Conservation (phyloP, 257 asterid species). For the Avicennia marina region DNA sequence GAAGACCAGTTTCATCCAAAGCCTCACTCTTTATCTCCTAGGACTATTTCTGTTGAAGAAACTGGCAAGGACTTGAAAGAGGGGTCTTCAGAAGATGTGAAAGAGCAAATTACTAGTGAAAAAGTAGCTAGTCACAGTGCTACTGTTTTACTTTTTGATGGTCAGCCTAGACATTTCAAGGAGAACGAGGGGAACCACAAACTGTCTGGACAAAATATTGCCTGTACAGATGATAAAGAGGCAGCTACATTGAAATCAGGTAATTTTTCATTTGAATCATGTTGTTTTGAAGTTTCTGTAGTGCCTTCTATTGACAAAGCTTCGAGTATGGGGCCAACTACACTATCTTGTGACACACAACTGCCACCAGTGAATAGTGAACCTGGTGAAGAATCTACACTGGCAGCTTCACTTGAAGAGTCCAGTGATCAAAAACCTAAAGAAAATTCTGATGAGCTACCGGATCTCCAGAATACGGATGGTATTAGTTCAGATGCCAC, state of each 20-base stretch:
- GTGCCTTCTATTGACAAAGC: slow-evolving; percentile 24
- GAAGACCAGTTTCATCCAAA: slow-evolving; percentile 28
- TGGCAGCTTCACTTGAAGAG: slow-evolving; percentile 31
- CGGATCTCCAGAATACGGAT: slow-evolving; percentile 31
- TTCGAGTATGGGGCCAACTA: slow-evolving; percentile 18
- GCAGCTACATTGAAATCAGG: slow-evolving; percentile 14
- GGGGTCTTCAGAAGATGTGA: slow-evolving; percentile 49
- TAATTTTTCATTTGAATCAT: slow-evolving; percentile 11
- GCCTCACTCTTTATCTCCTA: slow-evolving; percentile 24
- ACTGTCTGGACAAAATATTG: slow-evolving; percentile 16
- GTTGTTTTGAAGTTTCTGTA: slow-evolving; percentile 21
- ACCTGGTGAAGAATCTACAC: slow-evolving; percentile 24
- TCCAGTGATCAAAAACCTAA: slow-evolving; percentile 21
- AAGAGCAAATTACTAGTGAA: slow-evolving; percentile 39
- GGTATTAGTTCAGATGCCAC: slow-evolving; percentile 35
- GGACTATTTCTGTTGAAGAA: slow-evolving; percentile 23
- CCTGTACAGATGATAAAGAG: slow-evolving; percentile 30
- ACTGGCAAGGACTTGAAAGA: slow-evolving; percentile 36
- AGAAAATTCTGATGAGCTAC: slow-evolving; percentile 35
- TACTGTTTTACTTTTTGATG: slow-evolving; percentile 21
- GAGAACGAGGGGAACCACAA: slow-evolving; percentile 18
- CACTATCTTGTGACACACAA: slow-evolving; percentile 16
- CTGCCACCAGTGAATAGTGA: slow-evolving; percentile 24
- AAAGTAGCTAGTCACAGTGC: slow-evolving; percentile 30
- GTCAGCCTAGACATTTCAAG: slow-evolving; percentile 25